Conservation (phyloP, 2,329 filamentous ascomycete genomes). For the Mycosphaerella sp. region DNA sequence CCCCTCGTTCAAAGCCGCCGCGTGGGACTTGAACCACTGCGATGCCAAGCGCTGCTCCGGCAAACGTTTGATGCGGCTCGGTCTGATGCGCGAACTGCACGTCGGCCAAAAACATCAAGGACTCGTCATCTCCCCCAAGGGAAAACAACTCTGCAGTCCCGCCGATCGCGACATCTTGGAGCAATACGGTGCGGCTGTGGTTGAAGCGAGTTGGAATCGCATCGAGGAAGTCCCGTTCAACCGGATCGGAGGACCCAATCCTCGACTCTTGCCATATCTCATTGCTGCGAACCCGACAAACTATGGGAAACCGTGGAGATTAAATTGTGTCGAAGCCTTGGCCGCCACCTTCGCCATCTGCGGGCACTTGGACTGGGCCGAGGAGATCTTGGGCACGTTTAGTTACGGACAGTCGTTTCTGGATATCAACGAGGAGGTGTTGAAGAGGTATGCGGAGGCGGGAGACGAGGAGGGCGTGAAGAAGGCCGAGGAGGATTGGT, state of each 20-base stretch:
- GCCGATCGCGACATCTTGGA: constrained; percentile 77
- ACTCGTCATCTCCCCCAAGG: constrained; percentile 93
- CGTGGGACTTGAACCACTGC: constrained; percentile 97
- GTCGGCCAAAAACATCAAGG: constrained; percentile 87
- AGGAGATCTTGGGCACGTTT: constrained; percentile 74
- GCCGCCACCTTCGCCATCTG: constrained; percentile 92
- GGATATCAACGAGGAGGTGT: constrained; percentile 75
- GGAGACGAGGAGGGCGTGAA: constrained; percentile 76
- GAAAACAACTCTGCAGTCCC: constrained; percentile 74
- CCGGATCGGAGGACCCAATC: constrained; percentile 88
- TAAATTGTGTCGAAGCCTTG: constrained; percentile 94
- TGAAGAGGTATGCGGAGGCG: constrained; percentile 81
- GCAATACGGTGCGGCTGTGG: constrained; percentile 85
- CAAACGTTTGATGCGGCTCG: constrained; percentile 86
- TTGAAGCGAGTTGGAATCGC: constrained; percentile 95
- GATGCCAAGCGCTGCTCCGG: constrained; percentile 95
- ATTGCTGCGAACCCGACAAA: constrained; percentile 96
- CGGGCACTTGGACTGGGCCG: constrained; percentile 84
- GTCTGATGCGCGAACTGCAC: constrained; percentile 86
- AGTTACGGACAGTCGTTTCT: constrained; percentile 83
- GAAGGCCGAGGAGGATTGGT: constrained; percentile 77
- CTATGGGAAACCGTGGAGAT: constrained; percentile 88
- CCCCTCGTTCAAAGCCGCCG: constrained; percentile 80
- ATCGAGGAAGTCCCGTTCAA: constrained; percentile 85
- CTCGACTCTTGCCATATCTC: constrained; percentile 84